phyloP scores from a whole-genome alignment of 768 basidiomycete genomes.

The Lentinus tigrinus region DNA sequence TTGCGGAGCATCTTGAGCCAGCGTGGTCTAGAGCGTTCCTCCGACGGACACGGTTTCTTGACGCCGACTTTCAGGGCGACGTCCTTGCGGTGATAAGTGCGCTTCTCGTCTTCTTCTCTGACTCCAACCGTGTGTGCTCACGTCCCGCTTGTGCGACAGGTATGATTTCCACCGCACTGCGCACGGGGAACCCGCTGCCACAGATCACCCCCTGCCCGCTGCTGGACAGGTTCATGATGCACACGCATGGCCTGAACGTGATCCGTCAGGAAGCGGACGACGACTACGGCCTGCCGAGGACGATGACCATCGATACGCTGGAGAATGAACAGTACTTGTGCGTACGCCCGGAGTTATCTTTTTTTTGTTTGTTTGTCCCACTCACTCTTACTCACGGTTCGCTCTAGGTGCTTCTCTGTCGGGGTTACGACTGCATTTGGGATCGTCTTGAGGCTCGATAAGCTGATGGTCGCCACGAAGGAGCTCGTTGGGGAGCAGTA shows the following conservation, averaged over 20 bases:
- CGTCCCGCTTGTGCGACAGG: slow-evolving; percentile 36
- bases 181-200: slow-evolving; percentile 72
- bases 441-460: slow-evolving; percentile 72
- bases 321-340: slow-evolving; percentile 79
- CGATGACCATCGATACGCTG: slow-evolving; percentile 70
- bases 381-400: not conserved
- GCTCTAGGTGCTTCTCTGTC: slow-evolving; percentile 63
- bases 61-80: slow-evolving; percentile 83
- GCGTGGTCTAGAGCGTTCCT: slow-evolving; percentile 79
- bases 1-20: slow-evolving; percentile 69
- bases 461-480: slow-evolving; percentile 78
- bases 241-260: slow-evolving; percentile 60
- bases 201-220: slow-evolving; percentile 84
- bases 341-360: slow-evolving; percentile 26
- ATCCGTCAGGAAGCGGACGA: slow-evolving; percentile 71
- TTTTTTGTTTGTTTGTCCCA: not conserved
- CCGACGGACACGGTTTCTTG: slow-evolving; percentile 68
- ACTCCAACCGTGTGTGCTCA: not conserved
- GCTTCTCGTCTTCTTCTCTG: slow-evolving; percentile 17
- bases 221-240: slow-evolving; percentile 44
- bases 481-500: slow-evolving; percentile 87
- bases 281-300: slow-evolving; percentile 69
- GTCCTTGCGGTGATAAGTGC: slow-evolving; percentile 78
- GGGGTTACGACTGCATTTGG: slow-evolving; percentile 69
- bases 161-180: slow-evolving; percentile 74